Evolutionary conservation across 2,329 filamentous ascomycete genomes (phyloP), one percentile per base, ranked within the genome.

Genomic region (Arthrocladium fulminans): DNA sequence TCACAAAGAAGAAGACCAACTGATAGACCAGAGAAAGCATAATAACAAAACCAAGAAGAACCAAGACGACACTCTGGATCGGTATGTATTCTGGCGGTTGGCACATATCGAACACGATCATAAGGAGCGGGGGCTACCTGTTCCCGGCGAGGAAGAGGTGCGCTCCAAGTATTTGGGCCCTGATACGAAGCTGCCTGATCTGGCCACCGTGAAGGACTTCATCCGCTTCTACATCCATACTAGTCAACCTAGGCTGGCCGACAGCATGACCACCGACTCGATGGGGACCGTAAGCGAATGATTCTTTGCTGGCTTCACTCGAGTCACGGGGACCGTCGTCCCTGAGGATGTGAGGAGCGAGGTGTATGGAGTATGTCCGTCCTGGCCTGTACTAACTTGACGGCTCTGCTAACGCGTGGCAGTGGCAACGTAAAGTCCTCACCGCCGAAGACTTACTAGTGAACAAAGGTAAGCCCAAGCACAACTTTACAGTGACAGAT

Each of bases 381-480:
- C 12, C 23, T 19, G 20, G 40, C 29, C 17, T n/a, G 9, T 23
- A n/a, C 25, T 40, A 6, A 40, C 17, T 25, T 29, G 9, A 43
- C 12, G 20, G 17, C 12, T 8, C 13, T 7, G n/a, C 40, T 43
- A 27, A 43, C 25, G 15, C 3, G 8, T 15, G 25, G 24, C 25
- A 43, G 40, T 43, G 40, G 40, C 3, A 52, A n/a, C 50, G 52
- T 25, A 35, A 22, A 35, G 44, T 48, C 43, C 39, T 52, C 23
- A 40, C 40, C 8, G 22, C n/a, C 7, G 47, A 50, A 38, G 50
- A 47, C n/a, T 37, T 54, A 22, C 38, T 54, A 23, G 52, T 52
- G 3, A 54, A 54, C n/a, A 53, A 53, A 30, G 45, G 51, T 37
- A 43, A 44, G 29, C 45, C 43, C 9, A 54, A 53, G 39, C 43